phyloP scores from a whole-genome alignment of 352 stramenopile species.

The Pythium folliculosum region DNA sequence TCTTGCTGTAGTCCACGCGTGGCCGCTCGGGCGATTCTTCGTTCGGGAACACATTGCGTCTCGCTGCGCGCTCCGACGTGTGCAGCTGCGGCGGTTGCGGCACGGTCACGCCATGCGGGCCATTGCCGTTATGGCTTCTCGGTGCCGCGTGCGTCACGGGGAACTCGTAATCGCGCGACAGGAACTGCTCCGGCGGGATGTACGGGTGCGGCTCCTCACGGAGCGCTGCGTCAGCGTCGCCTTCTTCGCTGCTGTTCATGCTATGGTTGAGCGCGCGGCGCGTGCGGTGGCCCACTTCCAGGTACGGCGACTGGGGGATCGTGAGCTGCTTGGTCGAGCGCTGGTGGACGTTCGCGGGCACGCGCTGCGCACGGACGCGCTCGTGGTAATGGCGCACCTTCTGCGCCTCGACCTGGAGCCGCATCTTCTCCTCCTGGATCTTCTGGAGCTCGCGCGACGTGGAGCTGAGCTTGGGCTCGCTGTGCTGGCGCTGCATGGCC shows the following conservation, averaged over 20 bases:
- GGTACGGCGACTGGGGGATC: constrained; percentile 67
- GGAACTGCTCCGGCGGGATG: constrained; percentile 32
- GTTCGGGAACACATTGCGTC: constrained; percentile 20
- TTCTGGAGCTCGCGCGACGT: constrained; percentile 76
- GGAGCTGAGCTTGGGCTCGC: constrained; percentile 64
- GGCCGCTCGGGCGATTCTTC: constrained; percentile 14
- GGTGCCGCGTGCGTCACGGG: constrained; percentile 8
- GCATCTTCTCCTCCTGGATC: constrained; percentile 73
- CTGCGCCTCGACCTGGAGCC: constrained; percentile 64
- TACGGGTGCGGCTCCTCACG: constrained; percentile 23
- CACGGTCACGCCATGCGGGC: constrained; percentile 25
- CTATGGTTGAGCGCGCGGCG: constrained; percentile 34
- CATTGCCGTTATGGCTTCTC: background rate
- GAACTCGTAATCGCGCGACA: constrained; percentile 36
- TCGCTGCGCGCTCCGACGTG: constrained; percentile 29
- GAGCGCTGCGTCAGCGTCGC: background rate
- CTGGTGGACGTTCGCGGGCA: constrained; percentile 69
- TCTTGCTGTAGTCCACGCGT: constrained; percentile 28
- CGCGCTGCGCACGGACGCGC: constrained; percentile 64
- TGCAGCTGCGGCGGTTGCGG: constrained; percentile 32
- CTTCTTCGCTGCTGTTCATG: constrained; percentile 21
- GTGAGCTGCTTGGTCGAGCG: constrained; percentile 82
- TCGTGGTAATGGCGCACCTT: constrained; percentile 83
- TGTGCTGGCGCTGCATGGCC: constrained; percentile 32
- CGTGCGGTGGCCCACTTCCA: constrained; percentile 59